Base-by-base conservation (phyloP, 768 basidiomycete species). In the Phanerochaete sordida region DNA sequence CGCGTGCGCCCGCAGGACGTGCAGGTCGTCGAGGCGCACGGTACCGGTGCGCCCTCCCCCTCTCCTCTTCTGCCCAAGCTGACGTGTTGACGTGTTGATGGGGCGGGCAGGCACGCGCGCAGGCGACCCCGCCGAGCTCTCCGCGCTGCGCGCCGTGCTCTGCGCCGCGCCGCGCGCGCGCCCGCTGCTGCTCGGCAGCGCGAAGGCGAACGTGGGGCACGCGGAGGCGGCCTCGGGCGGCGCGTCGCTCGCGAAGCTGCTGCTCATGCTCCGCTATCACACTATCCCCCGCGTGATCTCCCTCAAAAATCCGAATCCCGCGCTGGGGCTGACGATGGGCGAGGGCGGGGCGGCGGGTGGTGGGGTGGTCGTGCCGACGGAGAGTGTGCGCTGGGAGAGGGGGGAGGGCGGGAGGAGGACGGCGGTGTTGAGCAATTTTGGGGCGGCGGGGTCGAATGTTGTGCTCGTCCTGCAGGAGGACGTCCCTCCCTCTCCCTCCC, bases 211-310 rank as follows among this genome's bases (percentile, higher is more conserved):
- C 66, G 81, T 90, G 24, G 89, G 90, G 0, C 90, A 91, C 66
- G 74, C 87, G 3, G 90, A 90, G 67, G 87, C 87, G 0, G 88
- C 89, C 13, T 90, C 88, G 12, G 89, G 90, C 1, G 81, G 84
- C 4, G 85, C 86, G 7, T 81, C 88, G 19, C 78, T 91, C 5
- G 87, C 84, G 7, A 91, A 91, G 60, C 73, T 90, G 43, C 69
- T 91, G 30, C 73, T 91, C 49, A 90, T 91, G 90, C 62, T 91
- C 37, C 76, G 72, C 27, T 75, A 86, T 37, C 69, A 72, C 21
- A 65, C 66, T 7, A 86, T 91, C 47, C 88, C 88, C 9, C 76
- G 73, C 31, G 82, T 84, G 56, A 84, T 89, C 46, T 87, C 84
- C 0, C 68, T 88, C 28, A 71, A 75, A 60, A 77, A 72, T 0